phyloP scores from a whole-genome alignment of 2,329 filamentous ascomycete genomes.

The Colletotrichum tamarilloi region DNA sequence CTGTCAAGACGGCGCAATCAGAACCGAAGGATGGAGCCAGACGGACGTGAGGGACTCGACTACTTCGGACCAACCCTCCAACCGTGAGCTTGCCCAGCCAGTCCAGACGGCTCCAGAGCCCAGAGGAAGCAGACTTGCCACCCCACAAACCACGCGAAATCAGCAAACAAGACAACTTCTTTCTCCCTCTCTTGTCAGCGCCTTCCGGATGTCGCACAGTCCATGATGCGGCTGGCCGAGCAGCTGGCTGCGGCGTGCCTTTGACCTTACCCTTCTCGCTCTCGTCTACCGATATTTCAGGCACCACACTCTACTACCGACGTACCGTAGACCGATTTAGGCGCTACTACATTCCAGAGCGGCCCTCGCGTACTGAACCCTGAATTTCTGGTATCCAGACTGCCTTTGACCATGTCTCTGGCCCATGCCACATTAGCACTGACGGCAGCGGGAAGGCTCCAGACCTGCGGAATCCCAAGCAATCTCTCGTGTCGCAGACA shows the following conservation, averaged over 20 bases:
- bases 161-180: slow-evolving; percentile 15
- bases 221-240: slow-evolving; percentile 26
- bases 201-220: neutral
- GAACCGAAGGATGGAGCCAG: neutral
- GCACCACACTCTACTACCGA: neutral
- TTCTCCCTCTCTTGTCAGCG: neutral
- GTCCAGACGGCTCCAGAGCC: neutral
- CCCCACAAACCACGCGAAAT: slow-evolving; percentile 7
- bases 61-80: neutral
- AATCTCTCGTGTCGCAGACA: slow-evolving; percentile 12
- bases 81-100: neutral
- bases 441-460: slow-evolving; percentile 2
- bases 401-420: slow-evolving; percentile 10
- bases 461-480: slow-evolving; percentile 12
- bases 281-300: neutral
- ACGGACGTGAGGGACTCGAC: neutral
- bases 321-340: neutral
- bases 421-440: neutral
- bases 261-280: neutral
- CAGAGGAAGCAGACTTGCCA: neutral
- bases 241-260: slow-evolving; percentile 27
- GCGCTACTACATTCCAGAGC: slow-evolving; percentile 1
- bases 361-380: slow-evolving; percentile 9
- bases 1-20: slow-evolving; percentile 13
- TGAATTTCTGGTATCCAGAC: neutral